Percentiles rank a stretch among this genome's conserved stretches.
Evolutionary conservation across 2,329 filamentous ascomycete species (phyloP).

Genomic region (Alternaria ventricosa): DNA sequence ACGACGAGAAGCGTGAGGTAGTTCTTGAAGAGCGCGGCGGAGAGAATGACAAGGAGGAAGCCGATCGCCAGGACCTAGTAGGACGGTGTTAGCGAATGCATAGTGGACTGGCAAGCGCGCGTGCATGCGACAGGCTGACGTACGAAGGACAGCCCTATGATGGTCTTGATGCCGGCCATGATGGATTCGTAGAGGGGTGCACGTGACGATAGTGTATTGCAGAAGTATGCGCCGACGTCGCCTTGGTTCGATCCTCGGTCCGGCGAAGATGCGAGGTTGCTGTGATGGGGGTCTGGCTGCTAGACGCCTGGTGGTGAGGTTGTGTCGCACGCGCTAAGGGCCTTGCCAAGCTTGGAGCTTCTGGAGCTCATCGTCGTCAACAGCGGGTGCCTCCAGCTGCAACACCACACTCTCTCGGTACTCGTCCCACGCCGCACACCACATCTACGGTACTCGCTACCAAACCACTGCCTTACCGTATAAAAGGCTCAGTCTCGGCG

Average conservation of each 20-base stretch:
- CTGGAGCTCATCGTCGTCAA: slow-evolving; percentile 32
- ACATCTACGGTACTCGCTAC: not conserved
- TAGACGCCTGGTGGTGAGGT: slow-evolving; percentile 5
- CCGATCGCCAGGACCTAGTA: slow-evolving; percentile 87
- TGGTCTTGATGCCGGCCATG: slow-evolving; percentile 95
- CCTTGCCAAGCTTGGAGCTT: slow-evolving; percentile 13
- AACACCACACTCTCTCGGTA: slow-evolving; percentile 17
- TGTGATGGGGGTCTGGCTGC: slow-evolving; percentile 6
- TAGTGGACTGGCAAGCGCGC: slow-evolving; percentile 3
- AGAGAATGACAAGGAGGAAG: slow-evolving; percentile 98
- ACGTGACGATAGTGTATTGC: not conserved
- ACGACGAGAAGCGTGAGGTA: slow-evolving; percentile 97
- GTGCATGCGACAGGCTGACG: slow-evolving; percentile 41
- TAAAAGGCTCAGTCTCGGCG: not conserved
- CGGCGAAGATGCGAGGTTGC: slow-evolving; percentile 9
- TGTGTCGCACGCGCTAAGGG: slow-evolving; percentile 10
- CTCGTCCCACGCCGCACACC: slow-evolving; percentile 8
- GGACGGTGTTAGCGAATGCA: slow-evolving; percentile 2
- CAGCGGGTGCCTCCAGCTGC: slow-evolving; percentile 33
- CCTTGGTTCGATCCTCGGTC: slow-evolving; percentile 5
- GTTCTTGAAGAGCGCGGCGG: slow-evolving; percentile 90
- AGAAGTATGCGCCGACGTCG: not conserved
- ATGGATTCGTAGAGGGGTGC: slow-evolving; percentile 22
- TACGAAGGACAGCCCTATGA: slow-evolving; percentile 98
- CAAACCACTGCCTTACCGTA: not conserved